Evolutionary conservation across 805 yeast genomes (phyloP).

Genomic region (Cyberlindnera japonica): DNA sequence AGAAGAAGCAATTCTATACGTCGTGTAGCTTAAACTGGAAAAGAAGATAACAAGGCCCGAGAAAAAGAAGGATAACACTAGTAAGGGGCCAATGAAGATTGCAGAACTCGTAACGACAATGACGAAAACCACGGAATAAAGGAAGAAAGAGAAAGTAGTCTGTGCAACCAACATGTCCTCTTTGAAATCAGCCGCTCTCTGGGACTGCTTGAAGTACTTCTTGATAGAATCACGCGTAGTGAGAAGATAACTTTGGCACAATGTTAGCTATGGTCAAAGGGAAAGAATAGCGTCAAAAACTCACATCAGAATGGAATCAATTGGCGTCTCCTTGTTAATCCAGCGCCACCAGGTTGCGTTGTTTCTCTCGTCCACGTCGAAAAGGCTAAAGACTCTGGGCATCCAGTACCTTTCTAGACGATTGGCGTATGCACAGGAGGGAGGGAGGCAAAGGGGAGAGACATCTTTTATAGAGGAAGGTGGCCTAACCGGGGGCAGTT

Average conservation of each 20-base stretch:
- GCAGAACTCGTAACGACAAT: conserved; percentile 12
- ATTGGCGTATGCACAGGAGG: too few relatives aligned
- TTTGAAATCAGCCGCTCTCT: background rate
- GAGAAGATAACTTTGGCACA: background rate
- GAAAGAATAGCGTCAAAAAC: conserved; percentile 1
- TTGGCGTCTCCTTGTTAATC: conserved; percentile 11
- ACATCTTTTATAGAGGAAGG: too few relatives aligned
- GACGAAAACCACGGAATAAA: conserved; percentile 19
- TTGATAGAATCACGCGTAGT: background rate
- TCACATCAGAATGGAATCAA: conserved; percentile 17
- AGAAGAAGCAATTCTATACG: conserved; percentile 25
- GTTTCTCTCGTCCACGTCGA: conserved; percentile 12
- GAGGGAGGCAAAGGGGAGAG: background rate
- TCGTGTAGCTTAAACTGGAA: conserved; percentile 24
- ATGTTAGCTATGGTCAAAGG: conserved; percentile 1
- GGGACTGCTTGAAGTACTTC: background rate
- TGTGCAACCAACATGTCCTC: conserved; percentile 12
- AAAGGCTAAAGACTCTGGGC: background rate
- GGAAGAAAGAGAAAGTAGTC: conserved; percentile 18
- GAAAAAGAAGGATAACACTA: conserved; percentile 23
- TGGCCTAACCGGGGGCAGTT: too few relatives aligned
- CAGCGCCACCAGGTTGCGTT: conserved; percentile 14
- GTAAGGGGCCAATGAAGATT: conserved; percentile 22
- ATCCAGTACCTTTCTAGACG: background rate
- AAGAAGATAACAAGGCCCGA: conserved; percentile 27